Evolutionary conservation across 805 yeast species (phyloP).

Genomic region (Candida ortonii): DNA sequence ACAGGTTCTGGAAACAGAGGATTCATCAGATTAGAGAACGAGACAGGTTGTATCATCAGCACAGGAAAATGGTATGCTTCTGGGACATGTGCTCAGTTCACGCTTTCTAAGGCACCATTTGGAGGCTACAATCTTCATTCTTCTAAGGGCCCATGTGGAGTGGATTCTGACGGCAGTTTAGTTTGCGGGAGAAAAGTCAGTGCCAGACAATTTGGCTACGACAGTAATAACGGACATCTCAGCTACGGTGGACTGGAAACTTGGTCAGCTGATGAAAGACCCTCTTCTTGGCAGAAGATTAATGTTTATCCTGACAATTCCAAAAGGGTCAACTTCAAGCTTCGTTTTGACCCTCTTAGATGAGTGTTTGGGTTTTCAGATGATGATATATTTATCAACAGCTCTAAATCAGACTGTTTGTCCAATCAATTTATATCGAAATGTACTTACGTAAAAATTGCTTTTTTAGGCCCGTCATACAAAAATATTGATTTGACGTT

Average conservation of each 20-base stretch:
- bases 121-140: constrained; percentile 74
- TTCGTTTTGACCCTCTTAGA: constrained; percentile 31
- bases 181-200: constrained; percentile 31
- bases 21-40: constrained; percentile 45
- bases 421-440: background rate
- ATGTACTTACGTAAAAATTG: background rate
- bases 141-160: constrained; percentile 71
- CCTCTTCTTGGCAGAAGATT: constrained; percentile 47
- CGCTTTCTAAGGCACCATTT: constrained; percentile 52
- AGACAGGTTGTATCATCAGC: constrained; percentile 75
- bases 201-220: constrained; percentile 58
- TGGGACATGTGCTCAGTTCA: constrained; percentile 85
- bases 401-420: background rate
- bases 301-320: constrained; percentile 44
- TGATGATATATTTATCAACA: constrained; percentile 1
- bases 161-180: constrained; percentile 32
- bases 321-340: constrained; percentile 37
- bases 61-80: constrained; percentile 80
- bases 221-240: constrained; percentile 42
- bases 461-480: too few relatives aligned
- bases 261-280: constrained; percentile 56
- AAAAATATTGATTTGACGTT: too few relatives aligned
- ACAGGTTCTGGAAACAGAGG: constrained; percentile 42
- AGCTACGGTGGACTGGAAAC: constrained; percentile 58
- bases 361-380: too few relatives aligned